phyloP scores from a whole-genome alignment of 2,329 filamentous ascomycete species.

The Rugonectria rugulosa region DNA sequence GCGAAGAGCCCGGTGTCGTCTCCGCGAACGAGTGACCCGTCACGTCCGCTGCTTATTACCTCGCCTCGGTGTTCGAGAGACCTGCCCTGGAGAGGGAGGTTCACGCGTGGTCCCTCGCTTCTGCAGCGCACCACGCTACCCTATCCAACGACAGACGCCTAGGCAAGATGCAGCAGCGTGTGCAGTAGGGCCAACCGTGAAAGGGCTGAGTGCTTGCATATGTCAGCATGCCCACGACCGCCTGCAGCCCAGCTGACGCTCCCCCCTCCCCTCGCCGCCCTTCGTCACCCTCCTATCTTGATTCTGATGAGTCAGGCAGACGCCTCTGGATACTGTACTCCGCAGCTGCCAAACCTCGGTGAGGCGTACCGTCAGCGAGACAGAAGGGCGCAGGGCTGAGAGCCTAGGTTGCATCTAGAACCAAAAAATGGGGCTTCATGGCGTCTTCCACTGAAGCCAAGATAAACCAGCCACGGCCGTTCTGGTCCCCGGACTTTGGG shows the following conservation, averaged over 20 bases:
- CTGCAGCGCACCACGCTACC: constrained; percentile 23
- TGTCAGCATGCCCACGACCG: constrained; percentile 31
- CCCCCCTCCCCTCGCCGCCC: too few species aligned
- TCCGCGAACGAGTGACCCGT: constrained; percentile 10
- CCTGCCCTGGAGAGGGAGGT: background rate
- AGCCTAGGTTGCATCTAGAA: constrained; percentile 11
- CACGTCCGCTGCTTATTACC: background rate
- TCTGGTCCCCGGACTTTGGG: background rate
- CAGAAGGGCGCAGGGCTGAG: constrained; percentile 27
- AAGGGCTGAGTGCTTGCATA: constrained; percentile 20
- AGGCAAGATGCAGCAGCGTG: constrained; percentile 10
- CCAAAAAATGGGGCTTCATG: constrained; percentile 14
- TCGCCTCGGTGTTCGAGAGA: background rate
- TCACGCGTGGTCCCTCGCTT: constrained; percentile 24
- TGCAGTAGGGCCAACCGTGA: constrained; percentile 11
- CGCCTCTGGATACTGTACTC: background rate
- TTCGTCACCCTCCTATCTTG: too few species aligned
- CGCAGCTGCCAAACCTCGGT: constrained; percentile 26
- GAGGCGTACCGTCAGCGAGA: constrained; percentile 25
- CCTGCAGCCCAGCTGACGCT: constrained; percentile 33
- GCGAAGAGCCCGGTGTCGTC: constrained; percentile 12
- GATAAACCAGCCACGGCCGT: constrained; percentile 9
- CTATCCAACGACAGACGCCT: constrained; percentile 8
- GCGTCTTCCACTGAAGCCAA: constrained; percentile 19
- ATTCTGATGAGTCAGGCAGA: too few species aligned